Percentiles rank a stretch among this genome's conserved stretches.
Conservation (phyloP, 2,329 filamentous ascomycete genomes). For the Apiospora hydei region DNA sequence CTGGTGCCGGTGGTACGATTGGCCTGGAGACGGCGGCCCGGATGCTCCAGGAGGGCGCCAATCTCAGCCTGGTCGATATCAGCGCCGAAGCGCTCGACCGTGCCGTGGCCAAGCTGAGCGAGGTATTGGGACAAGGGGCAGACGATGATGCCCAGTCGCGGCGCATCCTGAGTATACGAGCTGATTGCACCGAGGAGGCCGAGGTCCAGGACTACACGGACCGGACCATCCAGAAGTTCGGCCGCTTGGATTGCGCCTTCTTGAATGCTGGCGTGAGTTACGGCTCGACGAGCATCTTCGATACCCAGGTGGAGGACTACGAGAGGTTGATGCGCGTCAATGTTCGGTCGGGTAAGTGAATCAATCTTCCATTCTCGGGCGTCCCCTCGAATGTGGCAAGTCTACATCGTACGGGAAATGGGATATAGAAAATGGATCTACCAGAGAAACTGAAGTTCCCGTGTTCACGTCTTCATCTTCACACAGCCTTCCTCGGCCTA, state of each 20-base stretch:
- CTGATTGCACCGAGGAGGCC: slow-evolving; percentile 43
- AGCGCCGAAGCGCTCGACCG: slow-evolving; percentile 30
- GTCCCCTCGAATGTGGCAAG: background rate
- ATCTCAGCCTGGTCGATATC: slow-evolving; percentile 45
- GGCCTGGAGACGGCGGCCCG: slow-evolving; percentile 34
- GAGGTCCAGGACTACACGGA: slow-evolving; percentile 35
- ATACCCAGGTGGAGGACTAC: slow-evolving; percentile 44
- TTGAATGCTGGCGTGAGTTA: slow-evolving; percentile 29
- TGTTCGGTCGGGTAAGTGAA: slow-evolving; percentile 44
- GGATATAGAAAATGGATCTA: background rate
- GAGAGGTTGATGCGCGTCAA: slow-evolving; percentile 47
- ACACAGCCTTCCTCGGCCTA: slow-evolving; percentile 42
- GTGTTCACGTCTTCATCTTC: background rate
- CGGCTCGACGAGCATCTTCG: slow-evolving; percentile 42
- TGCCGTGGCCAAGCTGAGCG: background rate
- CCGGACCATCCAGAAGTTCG: slow-evolving; percentile 28
- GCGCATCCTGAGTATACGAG: slow-evolving; percentile 41
- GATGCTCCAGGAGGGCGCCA: slow-evolving; percentile 46
- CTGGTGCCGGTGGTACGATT: background rate
- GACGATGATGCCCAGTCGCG: slow-evolving; percentile 37
- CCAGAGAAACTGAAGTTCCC: background rate
- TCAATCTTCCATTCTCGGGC: slow-evolving; percentile 27
- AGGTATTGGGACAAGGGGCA: background rate
- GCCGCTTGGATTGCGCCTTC: slow-evolving; percentile 30
- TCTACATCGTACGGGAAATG: background rate